Percentiles rank a stretch among this genome's conserved stretches.
Conservation (phyloP, 306 rosid genomes). For the Lagenaria siceraria region DNA sequence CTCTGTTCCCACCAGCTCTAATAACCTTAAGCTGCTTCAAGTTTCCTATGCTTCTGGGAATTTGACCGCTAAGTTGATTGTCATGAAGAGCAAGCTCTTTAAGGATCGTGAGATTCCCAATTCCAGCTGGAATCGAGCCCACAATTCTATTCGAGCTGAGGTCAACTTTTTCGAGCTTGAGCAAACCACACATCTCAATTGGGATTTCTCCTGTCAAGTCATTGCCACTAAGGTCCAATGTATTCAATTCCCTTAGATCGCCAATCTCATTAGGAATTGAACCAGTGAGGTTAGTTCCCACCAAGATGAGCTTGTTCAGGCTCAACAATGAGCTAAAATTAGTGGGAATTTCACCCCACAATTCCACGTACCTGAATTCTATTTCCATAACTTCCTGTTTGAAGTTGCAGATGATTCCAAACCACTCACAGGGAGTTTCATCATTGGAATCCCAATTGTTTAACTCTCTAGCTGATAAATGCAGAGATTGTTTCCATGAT, state of each 20-base stretch:
- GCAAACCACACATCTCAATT: conserved; percentile 32
- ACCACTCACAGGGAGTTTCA: conserved; percentile 71
- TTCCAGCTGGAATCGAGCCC: conserved; percentile 50
- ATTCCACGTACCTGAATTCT: conserved; percentile 47
- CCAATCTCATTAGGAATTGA: conserved; percentile 54
- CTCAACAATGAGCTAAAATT: conserved; percentile 49
- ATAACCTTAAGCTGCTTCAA: conserved; percentile 40
- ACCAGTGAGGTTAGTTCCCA: conserved; percentile 70
- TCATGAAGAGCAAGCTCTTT: conserved; percentile 39
- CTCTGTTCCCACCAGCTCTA: conserved; percentile 89
- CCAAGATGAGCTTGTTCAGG: conserved; percentile 35
- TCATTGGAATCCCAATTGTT: conserved; percentile 47
- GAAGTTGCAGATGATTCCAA: conserved; percentile 57
- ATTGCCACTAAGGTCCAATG: conserved; percentile 68
- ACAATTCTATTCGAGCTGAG: conserved; percentile 51
- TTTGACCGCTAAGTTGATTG: conserved; percentile 50
- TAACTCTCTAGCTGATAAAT: conserved; percentile 31
- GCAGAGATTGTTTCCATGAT: conserved; percentile 66
- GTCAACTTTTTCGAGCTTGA: conserved; percentile 38
- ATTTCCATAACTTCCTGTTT: conserved; percentile 36
- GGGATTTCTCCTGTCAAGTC: conserved; percentile 64
- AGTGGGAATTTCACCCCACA: conserved; percentile 42
- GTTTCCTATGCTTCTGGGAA: conserved; percentile 59
- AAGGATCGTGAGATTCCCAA: conserved; percentile 56
- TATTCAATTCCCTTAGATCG: conserved; percentile 18